Conservation (phyloP, 2,329 filamentous ascomycete species). For the Xylaria sp. region DNA sequence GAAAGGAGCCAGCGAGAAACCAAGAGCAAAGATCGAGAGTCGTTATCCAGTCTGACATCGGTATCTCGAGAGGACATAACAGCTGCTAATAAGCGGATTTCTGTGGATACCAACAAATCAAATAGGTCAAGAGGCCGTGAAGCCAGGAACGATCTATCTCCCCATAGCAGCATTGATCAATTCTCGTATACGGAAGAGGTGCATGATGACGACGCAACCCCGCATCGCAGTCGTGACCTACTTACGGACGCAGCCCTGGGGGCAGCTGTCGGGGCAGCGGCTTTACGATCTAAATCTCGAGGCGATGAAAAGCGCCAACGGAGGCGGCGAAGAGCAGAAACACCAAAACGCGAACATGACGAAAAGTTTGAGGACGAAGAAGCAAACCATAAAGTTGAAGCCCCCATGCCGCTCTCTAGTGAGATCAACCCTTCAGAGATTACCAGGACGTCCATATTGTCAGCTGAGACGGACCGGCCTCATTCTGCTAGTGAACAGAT, state of each 20-base stretch:
- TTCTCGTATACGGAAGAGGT: constrained; percentile 59
- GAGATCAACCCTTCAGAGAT: constrained; percentile 87
- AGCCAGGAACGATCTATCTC: constrained; percentile 64
- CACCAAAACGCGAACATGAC: constrained; percentile 57
- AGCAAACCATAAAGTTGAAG: constrained; percentile 65
- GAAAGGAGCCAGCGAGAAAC: constrained; percentile 84
- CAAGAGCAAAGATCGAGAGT: constrained; percentile 64
- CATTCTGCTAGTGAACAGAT: constrained; percentile 72
- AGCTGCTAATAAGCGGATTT: constrained; percentile 60
- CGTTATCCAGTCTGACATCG: constrained; percentile 67
- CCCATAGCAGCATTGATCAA: constrained; percentile 59
- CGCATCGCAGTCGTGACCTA: constrained; percentile 55
- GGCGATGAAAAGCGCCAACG: constrained; percentile 62
- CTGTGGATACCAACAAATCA: constrained; percentile 64
- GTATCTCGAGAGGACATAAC: constrained; percentile 66
- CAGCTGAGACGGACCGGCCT: constrained; percentile 79
- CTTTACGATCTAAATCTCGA: constrained; percentile 55
- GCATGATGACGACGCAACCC: constrained; percentile 57
- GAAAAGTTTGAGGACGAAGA: constrained; percentile 63
- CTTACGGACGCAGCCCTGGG: constrained; percentile 55
- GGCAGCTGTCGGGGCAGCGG: constrained; percentile 52
- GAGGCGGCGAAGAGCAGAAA: constrained; percentile 63
- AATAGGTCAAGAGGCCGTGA: constrained; percentile 62
- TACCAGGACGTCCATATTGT: constrained; percentile 87
- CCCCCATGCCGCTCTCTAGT: constrained; percentile 89